Evolutionary conservation across 2,329 filamentous ascomycete species (phyloP).

Genomic region (Sporothrix curviconia): DNA sequence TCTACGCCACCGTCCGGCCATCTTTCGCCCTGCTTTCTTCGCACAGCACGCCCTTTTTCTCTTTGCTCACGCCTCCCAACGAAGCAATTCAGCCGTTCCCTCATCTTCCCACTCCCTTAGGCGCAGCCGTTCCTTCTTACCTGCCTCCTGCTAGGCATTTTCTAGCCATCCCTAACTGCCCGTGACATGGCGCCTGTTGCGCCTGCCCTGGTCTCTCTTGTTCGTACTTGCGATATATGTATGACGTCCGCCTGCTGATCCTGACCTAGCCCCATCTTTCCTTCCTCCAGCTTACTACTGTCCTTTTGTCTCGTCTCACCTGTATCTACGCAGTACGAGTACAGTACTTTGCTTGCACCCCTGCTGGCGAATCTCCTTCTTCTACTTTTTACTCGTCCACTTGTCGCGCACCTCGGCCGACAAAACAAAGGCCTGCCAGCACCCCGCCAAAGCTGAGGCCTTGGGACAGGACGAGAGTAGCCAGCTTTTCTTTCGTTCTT

Average conservation of each 20-base stretch:
- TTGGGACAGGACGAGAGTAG: too few species aligned
- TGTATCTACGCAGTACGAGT: background rate
- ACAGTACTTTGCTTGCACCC: background rate
- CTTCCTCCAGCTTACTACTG: background rate
- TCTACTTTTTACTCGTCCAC: conserved; percentile 4
- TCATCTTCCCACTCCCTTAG: too few species aligned
- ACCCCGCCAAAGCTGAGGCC: conserved; percentile 2
- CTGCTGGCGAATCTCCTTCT: background rate
- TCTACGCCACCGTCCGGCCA: too few species aligned
- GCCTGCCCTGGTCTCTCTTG: background rate
- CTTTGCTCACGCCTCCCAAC: too few species aligned
- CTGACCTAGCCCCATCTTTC: background rate
- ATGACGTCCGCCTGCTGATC: conserved; percentile 9
- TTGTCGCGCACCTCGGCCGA: background rate
- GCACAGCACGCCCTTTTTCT: too few species aligned
- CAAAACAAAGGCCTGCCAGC: conserved; percentile 3
- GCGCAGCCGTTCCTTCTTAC: too few species aligned
- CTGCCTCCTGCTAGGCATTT: too few species aligned
- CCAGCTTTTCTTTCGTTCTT: background rate
- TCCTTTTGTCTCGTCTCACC: background rate
- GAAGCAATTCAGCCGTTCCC: too few species aligned
- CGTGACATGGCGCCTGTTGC: too few species aligned
- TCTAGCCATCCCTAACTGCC: too few species aligned
- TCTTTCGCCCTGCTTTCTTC: too few species aligned
- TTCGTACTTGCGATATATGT: background rate